phyloP scores from a whole-genome alignment of 805 yeast species.

The Saturnispora besseyi region DNA sequence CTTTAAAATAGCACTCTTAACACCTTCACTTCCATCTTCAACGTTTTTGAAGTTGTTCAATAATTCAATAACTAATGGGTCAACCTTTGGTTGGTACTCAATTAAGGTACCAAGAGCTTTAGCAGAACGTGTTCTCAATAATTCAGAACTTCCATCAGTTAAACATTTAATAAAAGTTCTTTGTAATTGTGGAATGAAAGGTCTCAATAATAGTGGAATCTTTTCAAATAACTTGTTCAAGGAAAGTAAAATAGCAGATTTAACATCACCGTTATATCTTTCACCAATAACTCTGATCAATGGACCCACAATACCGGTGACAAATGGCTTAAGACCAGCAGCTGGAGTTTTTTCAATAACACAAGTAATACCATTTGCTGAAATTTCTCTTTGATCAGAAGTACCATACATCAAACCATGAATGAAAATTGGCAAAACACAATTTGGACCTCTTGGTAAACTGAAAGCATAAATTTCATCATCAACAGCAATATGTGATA shows the following conservation, averaged over 20 bases:
- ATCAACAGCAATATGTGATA: slow-evolving; percentile 52
- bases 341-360: slow-evolving; percentile 80
- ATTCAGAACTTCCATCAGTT: slow-evolving; percentile 65
- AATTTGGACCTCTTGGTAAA: slow-evolving; percentile 75
- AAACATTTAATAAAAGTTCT: slow-evolving; percentile 91
- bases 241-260: slow-evolving; percentile 87
- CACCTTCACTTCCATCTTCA: slow-evolving; percentile 43
- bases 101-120: slow-evolving; percentile 82
- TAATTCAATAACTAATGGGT: slow-evolving; percentile 80
- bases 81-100: slow-evolving; percentile 86
- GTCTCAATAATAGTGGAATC: slow-evolving; percentile 85
- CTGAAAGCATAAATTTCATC: slow-evolving; percentile 67
- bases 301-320: slow-evolving; percentile 93
- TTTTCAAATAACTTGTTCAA: slow-evolving; percentile 67
- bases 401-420: slow-evolving; percentile 95
- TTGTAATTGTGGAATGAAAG: slow-evolving; percentile 95
- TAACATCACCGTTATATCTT: slow-evolving; percentile 81
- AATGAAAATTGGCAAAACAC: slow-evolving; percentile 81
- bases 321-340: slow-evolving; percentile 73
- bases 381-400: slow-evolving; percentile 68
- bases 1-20: slow-evolving; percentile 75
- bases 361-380: slow-evolving; percentile 87
- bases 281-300: slow-evolving; percentile 97
- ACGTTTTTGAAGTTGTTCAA: slow-evolving; percentile 64
- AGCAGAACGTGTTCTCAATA: slow-evolving; percentile 77